These are phyloP conservation scores for Aspergillus novofumigatus DNA, from an alignment of 2,329 filamentous ascomycete species.

Conservation along the genomic window DNA sequence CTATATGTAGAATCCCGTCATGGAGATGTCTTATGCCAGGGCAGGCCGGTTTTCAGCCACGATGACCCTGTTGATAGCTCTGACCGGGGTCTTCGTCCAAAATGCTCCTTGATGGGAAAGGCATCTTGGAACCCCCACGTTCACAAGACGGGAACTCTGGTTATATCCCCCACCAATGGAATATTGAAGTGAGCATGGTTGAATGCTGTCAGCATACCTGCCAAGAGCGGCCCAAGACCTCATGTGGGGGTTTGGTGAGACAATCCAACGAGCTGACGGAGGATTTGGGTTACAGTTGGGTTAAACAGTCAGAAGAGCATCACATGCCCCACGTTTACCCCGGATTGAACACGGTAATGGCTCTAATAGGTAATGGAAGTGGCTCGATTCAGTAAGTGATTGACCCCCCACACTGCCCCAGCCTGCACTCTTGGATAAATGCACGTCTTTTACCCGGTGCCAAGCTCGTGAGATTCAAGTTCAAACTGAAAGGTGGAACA, in stretches of 20 bases:
- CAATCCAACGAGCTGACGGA: background rate
- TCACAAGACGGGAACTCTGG: background rate
- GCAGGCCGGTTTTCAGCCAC: no score
- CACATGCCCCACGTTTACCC: background rate
- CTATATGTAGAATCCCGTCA: background rate
- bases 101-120: background rate
- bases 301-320: background rate
- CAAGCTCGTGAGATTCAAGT: background rate
- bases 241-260: background rate
- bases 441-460: background rate
- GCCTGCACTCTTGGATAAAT: conserved; percentile 5
- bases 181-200: background rate
- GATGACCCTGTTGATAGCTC: background rate
- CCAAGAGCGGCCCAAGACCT: background rate
- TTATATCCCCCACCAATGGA: background rate
- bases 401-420: background rate
- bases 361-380: background rate
- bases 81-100: background rate
- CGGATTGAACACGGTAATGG: background rate
- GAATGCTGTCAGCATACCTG: background rate
- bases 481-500: background rate
- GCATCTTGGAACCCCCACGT: background rate
- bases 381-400: background rate
- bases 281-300: background rate
- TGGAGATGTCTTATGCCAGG: background rate